Conservation (phyloP, 306 rosid species). For the Potentilla sterilis region DNA sequence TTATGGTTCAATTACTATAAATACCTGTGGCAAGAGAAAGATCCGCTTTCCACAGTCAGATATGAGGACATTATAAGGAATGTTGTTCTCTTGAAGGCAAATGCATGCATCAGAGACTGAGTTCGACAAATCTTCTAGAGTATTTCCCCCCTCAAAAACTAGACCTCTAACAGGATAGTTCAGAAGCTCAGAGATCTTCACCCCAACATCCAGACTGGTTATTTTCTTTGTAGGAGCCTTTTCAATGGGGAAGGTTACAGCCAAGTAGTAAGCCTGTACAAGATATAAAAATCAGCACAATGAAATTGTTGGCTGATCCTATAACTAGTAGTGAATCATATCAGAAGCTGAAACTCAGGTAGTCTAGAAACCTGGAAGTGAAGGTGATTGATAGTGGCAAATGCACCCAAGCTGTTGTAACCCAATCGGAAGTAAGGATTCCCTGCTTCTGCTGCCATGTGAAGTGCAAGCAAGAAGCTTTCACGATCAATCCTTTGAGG, state of each 20-base stretch:
- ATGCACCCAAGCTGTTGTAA: slow-evolving; percentile 95
- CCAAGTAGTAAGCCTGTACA: slow-evolving; percentile 82
- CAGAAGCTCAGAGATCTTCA: slow-evolving; percentile 56
- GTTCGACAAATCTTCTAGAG: slow-evolving; percentile 56
- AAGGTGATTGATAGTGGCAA: slow-evolving; percentile 97
- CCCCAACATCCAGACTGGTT: slow-evolving; percentile 45
- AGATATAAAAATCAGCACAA: slow-evolving; percentile 15
- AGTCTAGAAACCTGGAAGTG: slow-evolving; percentile 78
- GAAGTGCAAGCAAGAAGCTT: slow-evolving; percentile 80
- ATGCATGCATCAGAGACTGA: slow-evolving; percentile 78
- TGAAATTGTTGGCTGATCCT: neutral
- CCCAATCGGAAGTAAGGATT: slow-evolving; percentile 78
- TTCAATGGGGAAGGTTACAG: slow-evolving; percentile 84
- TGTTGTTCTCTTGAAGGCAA: slow-evolving; percentile 76
- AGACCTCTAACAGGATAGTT: slow-evolving; percentile 88
- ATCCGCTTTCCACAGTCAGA: slow-evolving; percentile 72
- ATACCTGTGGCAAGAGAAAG: slow-evolving; percentile 92
- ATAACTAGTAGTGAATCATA: neutral
- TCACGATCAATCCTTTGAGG: slow-evolving; percentile 86
- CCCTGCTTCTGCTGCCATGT: slow-evolving; percentile 80
- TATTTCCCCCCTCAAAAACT: slow-evolving; percentile 73
- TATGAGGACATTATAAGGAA: slow-evolving; percentile 84
- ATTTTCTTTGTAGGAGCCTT: slow-evolving; percentile 78
- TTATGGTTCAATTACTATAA: slow-evolving; percentile 7
- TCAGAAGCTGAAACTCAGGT: slow-evolving; percentile 4